Evolutionary conservation across 345 rosid species (phyloP).

Genomic region (Dimocarpus longan): DNA sequence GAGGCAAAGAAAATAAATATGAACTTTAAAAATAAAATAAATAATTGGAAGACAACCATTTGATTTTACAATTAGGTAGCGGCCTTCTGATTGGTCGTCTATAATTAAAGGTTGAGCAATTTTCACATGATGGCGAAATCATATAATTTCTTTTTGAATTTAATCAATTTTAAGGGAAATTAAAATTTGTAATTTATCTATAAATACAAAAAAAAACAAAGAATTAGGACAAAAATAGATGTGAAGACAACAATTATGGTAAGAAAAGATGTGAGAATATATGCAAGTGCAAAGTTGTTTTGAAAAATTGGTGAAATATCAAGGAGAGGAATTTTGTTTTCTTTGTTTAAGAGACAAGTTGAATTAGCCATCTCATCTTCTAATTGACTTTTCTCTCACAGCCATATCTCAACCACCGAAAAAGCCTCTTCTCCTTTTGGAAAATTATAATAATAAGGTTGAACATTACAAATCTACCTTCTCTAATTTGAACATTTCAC

Average conservation of each 20-base stretch:
- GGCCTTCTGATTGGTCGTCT: too few relatives aligned
- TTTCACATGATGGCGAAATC: neutral
- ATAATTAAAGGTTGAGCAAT: too few relatives aligned
- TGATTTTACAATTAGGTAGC: too few relatives aligned
- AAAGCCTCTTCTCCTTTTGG: conserved; percentile 1
- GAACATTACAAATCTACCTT: neutral
- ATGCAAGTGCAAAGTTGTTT: neutral
- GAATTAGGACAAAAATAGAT: neutral
- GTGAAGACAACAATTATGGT: neutral
- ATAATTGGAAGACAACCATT: neutral
- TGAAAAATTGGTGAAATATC: neutral
- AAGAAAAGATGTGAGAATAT: neutral
- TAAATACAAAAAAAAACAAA: neutral
- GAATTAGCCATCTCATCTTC: conserved; percentile 15
- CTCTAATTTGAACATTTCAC: conserved; percentile 13
- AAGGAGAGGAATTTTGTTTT: neutral
- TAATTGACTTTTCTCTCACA: conserved; percentile 29
- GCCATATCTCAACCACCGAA: conserved; percentile 23
- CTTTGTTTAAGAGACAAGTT: neutral
- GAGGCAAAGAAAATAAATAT: conserved; percentile 25
- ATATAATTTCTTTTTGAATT: too few relatives aligned
- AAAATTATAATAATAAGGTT: neutral
- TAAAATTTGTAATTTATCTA: neutral
- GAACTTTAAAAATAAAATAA: neutral
- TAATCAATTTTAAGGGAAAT: neutral